These are phyloP conservation scores for Phialophora tarda DNA, from an alignment of 2,329 filamentous ascomycete species.

Conservation along the genomic window DNA sequence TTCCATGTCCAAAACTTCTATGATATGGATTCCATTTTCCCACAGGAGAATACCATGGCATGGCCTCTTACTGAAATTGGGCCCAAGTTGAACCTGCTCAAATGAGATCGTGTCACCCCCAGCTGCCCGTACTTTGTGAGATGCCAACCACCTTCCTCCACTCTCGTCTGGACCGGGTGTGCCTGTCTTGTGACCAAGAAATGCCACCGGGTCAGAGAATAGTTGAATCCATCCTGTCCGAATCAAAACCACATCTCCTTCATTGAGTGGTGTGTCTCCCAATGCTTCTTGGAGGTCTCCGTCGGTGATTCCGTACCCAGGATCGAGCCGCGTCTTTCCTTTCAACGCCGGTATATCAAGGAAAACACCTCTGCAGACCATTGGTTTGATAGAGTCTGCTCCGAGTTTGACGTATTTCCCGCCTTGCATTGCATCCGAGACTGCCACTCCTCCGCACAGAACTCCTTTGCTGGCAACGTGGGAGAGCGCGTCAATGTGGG, in stretches of 20 bases:
- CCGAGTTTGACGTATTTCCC: slow-evolving; percentile 13
- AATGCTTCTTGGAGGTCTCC: slow-evolving; percentile 15
- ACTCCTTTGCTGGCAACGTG: slow-evolving; percentile 20
- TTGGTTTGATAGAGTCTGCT: slow-evolving; percentile 14
- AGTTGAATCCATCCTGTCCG: slow-evolving; percentile 23
- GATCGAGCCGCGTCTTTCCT: slow-evolving; percentile 16
- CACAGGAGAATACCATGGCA: slow-evolving; percentile 29
- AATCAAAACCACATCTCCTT: slow-evolving; percentile 19
- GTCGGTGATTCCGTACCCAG: slow-evolving; percentile 20
- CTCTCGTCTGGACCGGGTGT: slow-evolving; percentile 28
- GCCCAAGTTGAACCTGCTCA: slow-evolving; percentile 29
- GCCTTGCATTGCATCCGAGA: slow-evolving; percentile 2
- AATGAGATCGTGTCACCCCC: slow-evolving; percentile 35
- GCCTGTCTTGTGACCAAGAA: slow-evolving; percentile 21
- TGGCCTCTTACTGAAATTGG: slow-evolving; percentile 23
- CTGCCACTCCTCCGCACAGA: slow-evolving; percentile 18
- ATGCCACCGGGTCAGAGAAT: slow-evolving; percentile 7
- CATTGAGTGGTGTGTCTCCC: slow-evolving; percentile 18
- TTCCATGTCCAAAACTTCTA: slow-evolving; percentile 36
- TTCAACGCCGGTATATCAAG: slow-evolving; percentile 23
- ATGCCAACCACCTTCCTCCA: slow-evolving; percentile 32
- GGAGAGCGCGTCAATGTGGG: slow-evolving; percentile 22
- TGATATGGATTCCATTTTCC: slow-evolving; percentile 34
- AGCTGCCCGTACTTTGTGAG: slow-evolving; percentile 28
- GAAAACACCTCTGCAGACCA: slow-evolving; percentile 23